Conservation (phyloP, 257 asterid species). For the Nicotiana tomentosiformis region DNA sequence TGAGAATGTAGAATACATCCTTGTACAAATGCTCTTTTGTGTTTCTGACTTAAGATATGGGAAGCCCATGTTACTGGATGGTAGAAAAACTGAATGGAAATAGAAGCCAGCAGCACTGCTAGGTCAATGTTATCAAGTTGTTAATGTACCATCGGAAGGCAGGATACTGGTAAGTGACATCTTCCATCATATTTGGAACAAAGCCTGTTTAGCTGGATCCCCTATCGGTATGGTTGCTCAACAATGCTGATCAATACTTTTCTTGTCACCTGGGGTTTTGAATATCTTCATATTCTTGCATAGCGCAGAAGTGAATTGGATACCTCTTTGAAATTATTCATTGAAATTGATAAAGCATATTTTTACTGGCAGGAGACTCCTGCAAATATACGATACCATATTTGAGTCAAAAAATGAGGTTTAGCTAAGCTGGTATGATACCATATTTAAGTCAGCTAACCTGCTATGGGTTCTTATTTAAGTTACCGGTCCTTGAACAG, state of each 20-base stretch:
- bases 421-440: neutral
- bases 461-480: constrained; percentile 29
- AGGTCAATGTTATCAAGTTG: neutral
- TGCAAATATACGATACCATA: constrained; percentile 22
- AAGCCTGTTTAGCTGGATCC: neutral
- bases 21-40: neutral
- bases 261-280: neutral
- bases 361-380: constrained; percentile 51
- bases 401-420: constrained; percentile 2
- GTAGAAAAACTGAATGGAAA: neutral
- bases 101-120: neutral
- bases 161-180: neutral
- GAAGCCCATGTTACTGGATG: neutral
- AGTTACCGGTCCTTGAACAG: constrained; percentile 74
- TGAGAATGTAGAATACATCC: neutral
- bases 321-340: neutral
- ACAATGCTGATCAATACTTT: neutral
- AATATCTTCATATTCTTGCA: constrained; percentile 2
- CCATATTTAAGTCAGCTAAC: neutral
- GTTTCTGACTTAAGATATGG: neutral
- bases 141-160: neutral
- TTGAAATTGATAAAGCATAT: neutral
- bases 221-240: constrained; percentile 10
- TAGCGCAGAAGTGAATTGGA: neutral
- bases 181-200: neutral